Conservation (phyloP, 2,329 filamentous ascomycete species). For the Colletotrichum navitas region DNA sequence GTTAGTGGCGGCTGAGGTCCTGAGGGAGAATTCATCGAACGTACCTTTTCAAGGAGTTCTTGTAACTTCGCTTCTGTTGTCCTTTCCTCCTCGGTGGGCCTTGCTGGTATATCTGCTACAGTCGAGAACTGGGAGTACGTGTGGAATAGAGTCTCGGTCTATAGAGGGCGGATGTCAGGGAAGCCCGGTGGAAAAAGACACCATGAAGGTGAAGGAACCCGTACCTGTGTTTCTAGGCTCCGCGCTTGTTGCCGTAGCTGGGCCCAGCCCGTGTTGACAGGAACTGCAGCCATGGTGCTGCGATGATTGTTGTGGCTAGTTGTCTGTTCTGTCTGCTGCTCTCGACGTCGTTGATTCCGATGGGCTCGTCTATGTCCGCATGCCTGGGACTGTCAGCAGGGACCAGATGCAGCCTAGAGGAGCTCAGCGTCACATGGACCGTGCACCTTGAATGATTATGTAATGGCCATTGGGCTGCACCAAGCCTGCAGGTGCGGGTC, state of each 20-base stretch:
- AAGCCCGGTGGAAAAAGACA: slow-evolving; percentile 17
- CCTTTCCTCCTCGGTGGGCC: slow-evolving; percentile 87
- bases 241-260: slow-evolving; percentile 94
- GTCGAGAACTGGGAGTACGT: slow-evolving; percentile 93
- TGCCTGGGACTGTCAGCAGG: slow-evolving; percentile 38
- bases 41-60: slow-evolving; percentile 85
- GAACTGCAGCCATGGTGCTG: slow-evolving; percentile 63
- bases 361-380: slow-evolving; percentile 26
- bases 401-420: slow-evolving; percentile 37
- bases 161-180: slow-evolving; percentile 39
- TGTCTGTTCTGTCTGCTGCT: slow-evolving; percentile 20
- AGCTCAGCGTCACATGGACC: slow-evolving; percentile 40
- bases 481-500: background rate
- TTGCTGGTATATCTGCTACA: slow-evolving; percentile 81
- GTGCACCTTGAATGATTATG: slow-evolving; percentile 41
- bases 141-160: slow-evolving; percentile 89
- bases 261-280: slow-evolving; percentile 81
- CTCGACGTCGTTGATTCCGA: slow-evolving; percentile 27
- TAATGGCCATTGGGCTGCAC: slow-evolving; percentile 11
- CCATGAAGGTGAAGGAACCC: slow-evolving; percentile 34
- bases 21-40: slow-evolving; percentile 11
- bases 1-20: background rate
- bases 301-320: slow-evolving; percentile 20
- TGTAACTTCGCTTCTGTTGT: slow-evolving; percentile 84
- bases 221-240: slow-evolving; percentile 89